phyloP scores from a whole-genome alignment of 306 rosid genomes.

The Citrullus amarus region DNA sequence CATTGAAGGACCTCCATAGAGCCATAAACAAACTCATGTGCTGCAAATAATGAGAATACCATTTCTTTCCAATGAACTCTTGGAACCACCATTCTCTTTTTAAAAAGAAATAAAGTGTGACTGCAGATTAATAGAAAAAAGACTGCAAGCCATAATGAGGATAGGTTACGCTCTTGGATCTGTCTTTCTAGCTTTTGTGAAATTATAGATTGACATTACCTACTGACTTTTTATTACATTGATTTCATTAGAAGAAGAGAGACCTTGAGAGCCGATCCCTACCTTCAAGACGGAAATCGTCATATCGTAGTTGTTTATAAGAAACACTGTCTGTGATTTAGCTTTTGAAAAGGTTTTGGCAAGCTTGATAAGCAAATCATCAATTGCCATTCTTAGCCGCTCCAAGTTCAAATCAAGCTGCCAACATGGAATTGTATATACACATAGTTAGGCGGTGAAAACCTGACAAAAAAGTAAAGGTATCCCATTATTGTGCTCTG shows the following conservation, averaged over 20 bases:
- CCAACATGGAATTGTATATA: constrained; percentile 11
- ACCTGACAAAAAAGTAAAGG: neutral
- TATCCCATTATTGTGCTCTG: constrained; percentile 15
- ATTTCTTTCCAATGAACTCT: neutral
- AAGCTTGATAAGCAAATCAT: constrained; percentile 90
- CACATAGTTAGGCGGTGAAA: neutral
- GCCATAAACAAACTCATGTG: neutral
- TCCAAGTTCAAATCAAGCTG: constrained; percentile 88
- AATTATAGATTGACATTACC: neutral
- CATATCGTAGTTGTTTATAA: constrained; percentile 95
- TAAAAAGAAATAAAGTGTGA: neutral
- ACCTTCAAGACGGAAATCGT: constrained; percentile 90
- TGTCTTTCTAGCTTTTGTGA: neutral
- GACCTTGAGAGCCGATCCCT: constrained; percentile 16
- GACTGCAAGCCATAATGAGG: neutral
- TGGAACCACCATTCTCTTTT: neutral
- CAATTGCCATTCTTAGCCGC: constrained; percentile 93
- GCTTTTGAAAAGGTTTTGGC: constrained; percentile 67
- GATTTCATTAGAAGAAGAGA: constrained; percentile 3
- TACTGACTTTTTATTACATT: neutral
- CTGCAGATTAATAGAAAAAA: neutral
- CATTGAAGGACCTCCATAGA: neutral
- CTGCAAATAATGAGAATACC: neutral
- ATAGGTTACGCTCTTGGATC: neutral
- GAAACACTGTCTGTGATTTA: constrained; percentile 76